Conservation (phyloP, 2,329 filamentous ascomycete species). For the Teratosphaeria viscida region DNA sequence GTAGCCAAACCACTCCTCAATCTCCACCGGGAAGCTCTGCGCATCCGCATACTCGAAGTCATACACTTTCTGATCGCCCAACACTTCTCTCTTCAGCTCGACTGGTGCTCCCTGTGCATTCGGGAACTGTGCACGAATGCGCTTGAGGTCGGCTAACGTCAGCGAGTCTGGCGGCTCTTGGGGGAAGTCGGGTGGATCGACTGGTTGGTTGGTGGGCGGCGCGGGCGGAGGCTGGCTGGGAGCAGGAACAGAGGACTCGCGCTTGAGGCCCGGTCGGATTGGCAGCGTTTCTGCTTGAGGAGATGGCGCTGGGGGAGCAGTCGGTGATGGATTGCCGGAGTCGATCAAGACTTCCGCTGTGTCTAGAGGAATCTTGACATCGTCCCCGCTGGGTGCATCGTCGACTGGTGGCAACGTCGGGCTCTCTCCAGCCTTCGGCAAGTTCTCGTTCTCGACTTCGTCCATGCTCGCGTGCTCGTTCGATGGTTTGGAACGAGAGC, state of each 20-base stretch:
- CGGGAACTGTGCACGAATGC: slow-evolving; percentile 35
- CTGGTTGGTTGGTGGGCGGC: slow-evolving; percentile 26
- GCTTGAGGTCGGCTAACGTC: slow-evolving; percentile 38
- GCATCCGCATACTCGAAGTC: slow-evolving; percentile 57
- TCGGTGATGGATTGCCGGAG: slow-evolving; percentile 6
- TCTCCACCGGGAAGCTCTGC: slow-evolving; percentile 63
- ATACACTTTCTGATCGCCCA: slow-evolving; percentile 43
- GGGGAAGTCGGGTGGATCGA: slow-evolving; percentile 15
- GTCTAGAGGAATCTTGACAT: slow-evolving; percentile 5
- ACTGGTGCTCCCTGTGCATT: slow-evolving; percentile 25
- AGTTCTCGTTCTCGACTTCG: slow-evolving; percentile 28
- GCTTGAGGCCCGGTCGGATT: slow-evolving; percentile 28
- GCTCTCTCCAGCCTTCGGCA: slow-evolving; percentile 25
- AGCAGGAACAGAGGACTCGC: slow-evolving; percentile 31
- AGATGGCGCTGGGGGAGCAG: slow-evolving; percentile 6
- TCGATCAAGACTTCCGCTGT: slow-evolving; percentile 9
- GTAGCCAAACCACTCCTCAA: slow-evolving; percentile 97
- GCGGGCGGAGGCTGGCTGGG: slow-evolving; percentile 35
- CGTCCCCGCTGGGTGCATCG: slow-evolving; percentile 6
- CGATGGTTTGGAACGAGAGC: neutral
- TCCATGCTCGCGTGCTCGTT: slow-evolving; percentile 18
- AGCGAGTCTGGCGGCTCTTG: slow-evolving; percentile 33
- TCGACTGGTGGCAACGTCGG: slow-evolving; percentile 20
- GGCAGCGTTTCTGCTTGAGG: slow-evolving; percentile 3
- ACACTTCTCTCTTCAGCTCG: slow-evolving; percentile 15